Evolutionary conservation across 805 yeast species (phyloP).

Genomic region (Candida krabiensis): DNA sequence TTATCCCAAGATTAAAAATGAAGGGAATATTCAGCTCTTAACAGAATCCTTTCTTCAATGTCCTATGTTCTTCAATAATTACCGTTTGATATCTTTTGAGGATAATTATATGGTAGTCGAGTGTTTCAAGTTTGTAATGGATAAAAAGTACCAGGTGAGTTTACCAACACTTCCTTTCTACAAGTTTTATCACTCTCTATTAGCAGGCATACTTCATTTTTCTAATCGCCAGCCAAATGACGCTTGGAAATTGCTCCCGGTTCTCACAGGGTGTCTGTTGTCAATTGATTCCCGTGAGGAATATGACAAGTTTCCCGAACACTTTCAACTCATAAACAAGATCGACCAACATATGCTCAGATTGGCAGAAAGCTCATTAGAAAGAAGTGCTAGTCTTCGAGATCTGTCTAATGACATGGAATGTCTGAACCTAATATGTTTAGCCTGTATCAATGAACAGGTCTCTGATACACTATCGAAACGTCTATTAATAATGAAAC

Average conservation of each 20-base stretch:
- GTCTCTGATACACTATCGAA: constrained; percentile 8
- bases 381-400: constrained; percentile 2
- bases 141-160: constrained; percentile 45
- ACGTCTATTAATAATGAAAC: constrained; percentile 10
- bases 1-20: constrained; percentile 48
- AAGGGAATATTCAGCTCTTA: constrained; percentile 44
- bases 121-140: constrained; percentile 45
- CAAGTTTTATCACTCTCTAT: constrained; percentile 40
- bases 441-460: constrained; percentile 18
- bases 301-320: constrained; percentile 28
- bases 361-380: constrained; percentile 15
- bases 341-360: constrained; percentile 17
- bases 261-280: constrained; percentile 44
- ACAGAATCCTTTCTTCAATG: constrained; percentile 45
- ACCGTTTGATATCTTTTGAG: constrained; percentile 26
- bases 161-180: constrained; percentile 48
- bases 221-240: constrained; percentile 17
- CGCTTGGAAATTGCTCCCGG: constrained; percentile 49
- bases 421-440: constrained; percentile 13
- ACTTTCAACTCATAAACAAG: constrained; percentile 22
- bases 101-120: constrained; percentile 43
- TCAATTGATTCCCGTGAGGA: constrained; percentile 31
- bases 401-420: constrained; percentile 13
- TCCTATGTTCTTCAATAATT: constrained; percentile 35
- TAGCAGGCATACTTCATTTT: constrained; percentile 37